Evolutionary conservation across 192 early-diverging fungal genomes (phyloP), one percentile per base, ranked within the genome.

Genomic region (Oehlia diaphana): DNA sequence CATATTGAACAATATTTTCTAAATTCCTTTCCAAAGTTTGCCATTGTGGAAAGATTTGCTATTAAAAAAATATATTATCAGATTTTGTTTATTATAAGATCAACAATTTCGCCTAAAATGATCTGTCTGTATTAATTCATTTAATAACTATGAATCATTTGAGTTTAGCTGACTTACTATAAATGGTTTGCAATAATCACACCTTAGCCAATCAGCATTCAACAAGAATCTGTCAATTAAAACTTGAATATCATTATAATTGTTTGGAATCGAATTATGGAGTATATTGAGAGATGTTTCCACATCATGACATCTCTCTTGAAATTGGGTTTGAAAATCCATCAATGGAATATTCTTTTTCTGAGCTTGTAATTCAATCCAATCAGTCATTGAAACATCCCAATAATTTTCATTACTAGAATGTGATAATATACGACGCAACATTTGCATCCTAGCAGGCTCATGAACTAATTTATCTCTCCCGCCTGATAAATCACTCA

Each of bases 11-110:
- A 73, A 73, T 53, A 16, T 73, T 58, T 33, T 73, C 72, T 47
- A 73, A 10, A 73, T 73, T 73, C 10, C 47, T 49, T 58, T 9
- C 72, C 47, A 73, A 35, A 58, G 47, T 58, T 21, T 73, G 50
- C 72, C 72, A 73, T 73, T 73, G 44, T 9, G 72, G 72, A 50
- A 73, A 73, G 3, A 73, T 73, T 73, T 73, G 72, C 72, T 73
- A 73, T 44, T 19, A 71, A 44, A 71, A 71, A 66, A 26, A 66
- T 3, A 10, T 16, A 33, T 33, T 66, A 23, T 33, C 28, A 66
- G 31, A 14, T 16, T 13, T n/a, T 26, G n/a, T 28, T 33, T 66
- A 66, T 66, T 66, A 58, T 21, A 58, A 58, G 13, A 47, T 47
- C 2, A 47, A 47, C 44, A 58, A 14, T 50, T 13, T 50, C 14